phyloP scores from a whole-genome alignment of 1,284 basidiomycete species.

The Moesziomyces aphidis region DNA sequence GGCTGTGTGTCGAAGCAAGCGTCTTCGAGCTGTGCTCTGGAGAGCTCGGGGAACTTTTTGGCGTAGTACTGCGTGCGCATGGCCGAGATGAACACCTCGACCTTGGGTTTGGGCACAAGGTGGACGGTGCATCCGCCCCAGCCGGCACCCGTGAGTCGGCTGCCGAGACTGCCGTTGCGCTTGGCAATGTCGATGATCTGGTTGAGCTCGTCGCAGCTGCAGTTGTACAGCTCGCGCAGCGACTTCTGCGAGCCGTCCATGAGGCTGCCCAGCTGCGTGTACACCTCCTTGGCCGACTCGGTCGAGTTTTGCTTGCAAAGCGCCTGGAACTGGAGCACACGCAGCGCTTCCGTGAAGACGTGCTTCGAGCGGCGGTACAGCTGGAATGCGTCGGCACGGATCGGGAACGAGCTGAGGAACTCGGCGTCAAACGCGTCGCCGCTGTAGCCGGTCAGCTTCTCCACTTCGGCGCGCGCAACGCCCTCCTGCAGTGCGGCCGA shows the following conservation, averaged over 20 bases:
- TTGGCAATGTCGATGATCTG: constrained; percentile 59
- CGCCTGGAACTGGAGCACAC: constrained; percentile 57
- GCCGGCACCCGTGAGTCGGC: constrained; percentile 63
- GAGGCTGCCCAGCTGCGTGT: constrained; percentile 53
- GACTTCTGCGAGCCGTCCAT: constrained; percentile 62
- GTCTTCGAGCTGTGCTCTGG: constrained; percentile 45
- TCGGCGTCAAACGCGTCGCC: constrained; percentile 55
- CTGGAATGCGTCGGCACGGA: constrained; percentile 58
- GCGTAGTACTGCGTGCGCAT: constrained; percentile 53
- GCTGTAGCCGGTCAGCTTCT: constrained; percentile 48
- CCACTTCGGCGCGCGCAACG: constrained; percentile 45
- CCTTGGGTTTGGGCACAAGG: constrained; percentile 58
- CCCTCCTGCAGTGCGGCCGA: constrained; percentile 15
- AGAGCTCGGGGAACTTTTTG: constrained; percentile 45
- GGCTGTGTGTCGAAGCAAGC: constrained; percentile 63
- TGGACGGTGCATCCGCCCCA: constrained; percentile 67
- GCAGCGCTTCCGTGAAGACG: constrained; percentile 62
- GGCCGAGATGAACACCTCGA: constrained; percentile 49
- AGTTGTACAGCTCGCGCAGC: constrained; percentile 57
- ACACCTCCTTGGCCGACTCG: constrained; percentile 25
- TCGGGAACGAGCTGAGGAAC: constrained; percentile 60
- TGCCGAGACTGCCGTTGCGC: constrained; percentile 57
- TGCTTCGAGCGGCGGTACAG: constrained; percentile 58
- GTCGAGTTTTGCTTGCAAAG: constrained; percentile 26
- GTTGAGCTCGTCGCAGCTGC: constrained; percentile 61